A percentile compares a stretch with the other conserved stretches of the same genome.
These are phyloP conservation scores for Diospyros kaki DNA, from an alignment of 148 eudicot genomes.

Conservation along the genomic window DNA sequence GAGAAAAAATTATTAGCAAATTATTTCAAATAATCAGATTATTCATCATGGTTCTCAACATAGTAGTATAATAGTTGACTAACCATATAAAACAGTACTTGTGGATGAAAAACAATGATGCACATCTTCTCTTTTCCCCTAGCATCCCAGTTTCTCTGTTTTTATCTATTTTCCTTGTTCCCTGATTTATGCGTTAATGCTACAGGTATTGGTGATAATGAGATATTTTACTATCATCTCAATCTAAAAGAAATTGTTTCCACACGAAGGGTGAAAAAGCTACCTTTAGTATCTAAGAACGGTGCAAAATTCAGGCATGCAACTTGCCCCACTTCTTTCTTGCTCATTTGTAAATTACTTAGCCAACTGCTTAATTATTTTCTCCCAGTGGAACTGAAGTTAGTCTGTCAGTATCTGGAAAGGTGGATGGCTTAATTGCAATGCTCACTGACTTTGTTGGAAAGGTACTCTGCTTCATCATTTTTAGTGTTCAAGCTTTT, in stretches of 20 bases:
- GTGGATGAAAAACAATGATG: not conserved
- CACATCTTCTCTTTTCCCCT: not conserved
- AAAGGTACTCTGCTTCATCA: conserved; percentile 44
- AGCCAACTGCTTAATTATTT: conserved; percentile 7
- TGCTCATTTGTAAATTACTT: not conserved
- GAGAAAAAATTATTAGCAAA: not conserved
- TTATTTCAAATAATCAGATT: not conserved
- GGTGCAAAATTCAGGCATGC: conserved; percentile 72
- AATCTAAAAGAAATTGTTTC: conserved; percentile 51
- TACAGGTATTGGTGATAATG: conserved; percentile 53
- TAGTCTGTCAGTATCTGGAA: conserved; percentile 43
- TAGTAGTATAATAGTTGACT: not conserved
- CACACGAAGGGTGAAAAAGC: conserved; percentile 43
- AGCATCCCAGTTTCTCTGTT: no score
- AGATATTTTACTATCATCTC: conserved; percentile 51
- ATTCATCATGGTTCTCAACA: not conserved
- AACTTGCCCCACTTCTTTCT: conserved; percentile 8
- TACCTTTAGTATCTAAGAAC: conserved; percentile 58
- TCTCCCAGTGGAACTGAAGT: conserved; percentile 82
- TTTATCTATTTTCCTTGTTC: conserved; percentile 8
- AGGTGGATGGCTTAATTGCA: conserved; percentile 33
- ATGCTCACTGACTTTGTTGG: conserved; percentile 37
- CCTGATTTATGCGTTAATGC: conserved; percentile 1
- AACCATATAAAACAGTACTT: not conserved
- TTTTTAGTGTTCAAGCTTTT: not conserved